A percentile compares a stretch with the other conserved stretches of the same genome.
These are phyloP conservation scores for Escovopsis sp. DNA, from an alignment of 2,329 filamentous ascomycete species.

Conservation along the genomic window DNA sequence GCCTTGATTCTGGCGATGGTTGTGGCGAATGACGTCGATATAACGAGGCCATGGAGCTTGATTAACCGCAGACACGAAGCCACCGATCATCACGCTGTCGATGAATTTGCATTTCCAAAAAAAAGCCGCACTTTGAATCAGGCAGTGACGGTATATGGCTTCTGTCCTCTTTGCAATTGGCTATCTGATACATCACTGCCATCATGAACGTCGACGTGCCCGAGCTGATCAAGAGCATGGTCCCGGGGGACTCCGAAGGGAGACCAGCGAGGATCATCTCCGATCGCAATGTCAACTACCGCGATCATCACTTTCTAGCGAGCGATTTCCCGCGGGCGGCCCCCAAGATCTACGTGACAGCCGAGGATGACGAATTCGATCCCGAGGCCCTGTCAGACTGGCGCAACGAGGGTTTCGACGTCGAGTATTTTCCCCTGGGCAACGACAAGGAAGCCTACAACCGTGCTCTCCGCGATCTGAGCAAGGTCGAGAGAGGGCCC, in stretches of 20 bases:
- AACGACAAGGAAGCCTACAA: conserved; percentile 19
- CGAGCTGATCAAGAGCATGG: conserved; percentile 16
- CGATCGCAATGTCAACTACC: conserved; percentile 21
- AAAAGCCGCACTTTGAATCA: no score
- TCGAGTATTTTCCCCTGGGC: conserved; percentile 27
- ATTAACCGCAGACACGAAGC: no score
- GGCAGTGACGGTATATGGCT: no score
- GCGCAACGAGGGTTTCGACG: conserved; percentile 28
- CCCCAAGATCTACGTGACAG: conserved; percentile 28
- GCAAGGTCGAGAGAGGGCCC: conserved; percentile 19
- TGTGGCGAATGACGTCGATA: no score
- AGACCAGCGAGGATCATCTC: conserved; percentile 18
- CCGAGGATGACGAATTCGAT: conserved; percentile 29
- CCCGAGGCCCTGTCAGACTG: conserved; percentile 21
- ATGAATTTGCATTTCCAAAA: no score
- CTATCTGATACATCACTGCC: neutral
- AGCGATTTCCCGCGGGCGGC: conserved; percentile 21
- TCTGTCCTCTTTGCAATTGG: neutral
- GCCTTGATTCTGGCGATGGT: no score
- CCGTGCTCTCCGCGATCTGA: conserved; percentile 19
- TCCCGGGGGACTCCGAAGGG: conserved; percentile 15
- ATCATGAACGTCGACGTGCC: conserved; percentile 16
- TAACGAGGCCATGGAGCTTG: no score
- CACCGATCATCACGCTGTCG: no score
- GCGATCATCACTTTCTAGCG: conserved; percentile 28